Evolutionary conservation across 768 basidiomycete species (phyloP), one percentile per base, ranked within the genome.

Genomic region (Termitomyces sp.): DNA sequence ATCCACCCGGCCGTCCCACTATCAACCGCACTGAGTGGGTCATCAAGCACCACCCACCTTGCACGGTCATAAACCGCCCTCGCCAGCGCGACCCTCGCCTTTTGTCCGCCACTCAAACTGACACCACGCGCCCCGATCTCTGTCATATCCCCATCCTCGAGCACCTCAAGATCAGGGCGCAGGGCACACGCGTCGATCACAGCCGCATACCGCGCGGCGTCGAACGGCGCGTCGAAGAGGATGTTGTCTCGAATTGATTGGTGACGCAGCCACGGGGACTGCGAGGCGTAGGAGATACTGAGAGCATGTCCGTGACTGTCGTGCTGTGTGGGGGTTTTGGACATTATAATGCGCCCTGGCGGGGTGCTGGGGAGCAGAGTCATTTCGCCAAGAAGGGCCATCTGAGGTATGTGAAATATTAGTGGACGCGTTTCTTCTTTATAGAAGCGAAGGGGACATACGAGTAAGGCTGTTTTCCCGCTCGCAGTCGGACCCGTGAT

Each of bases 161-260:
- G 70, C 11, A 94, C 80, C 5, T 88, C 82, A 56, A 98, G 70
- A 74, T 98, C 96, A 0, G 88, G 84, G 30, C 68, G 73, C 53
- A 98, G 70, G 1, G 93, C 94, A 66, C 95, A 98, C 14, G 84
- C 88, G 52, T 92, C 86, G n/a, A 95, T 68, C 28, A 93, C 91
- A 0, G 74, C 76, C 10, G 86, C 72, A 62, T 94, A 94, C 50
- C 91, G 76, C 60, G 85, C 83, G 60, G 89, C 83, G 53, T 90
- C 87, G 60, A 75, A 83, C 1, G 85, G 84, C 61, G 81, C 80
- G 0, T 89, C 90, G 67, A 93, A 93, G 10, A 90, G 70, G 65
- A 94, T 90, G 66, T 94, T 93, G 41, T 87, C 86, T 62, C 79
- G 83, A 68, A 93, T 90, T 0, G 88, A 86, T 47, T 85, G 83